A percentile compares a stretch with the other conserved stretches of the same genome.
Conservation (phyloP, 371 early-diverging fungal genomes). For the Saksenaea vasiformis region DNA sequence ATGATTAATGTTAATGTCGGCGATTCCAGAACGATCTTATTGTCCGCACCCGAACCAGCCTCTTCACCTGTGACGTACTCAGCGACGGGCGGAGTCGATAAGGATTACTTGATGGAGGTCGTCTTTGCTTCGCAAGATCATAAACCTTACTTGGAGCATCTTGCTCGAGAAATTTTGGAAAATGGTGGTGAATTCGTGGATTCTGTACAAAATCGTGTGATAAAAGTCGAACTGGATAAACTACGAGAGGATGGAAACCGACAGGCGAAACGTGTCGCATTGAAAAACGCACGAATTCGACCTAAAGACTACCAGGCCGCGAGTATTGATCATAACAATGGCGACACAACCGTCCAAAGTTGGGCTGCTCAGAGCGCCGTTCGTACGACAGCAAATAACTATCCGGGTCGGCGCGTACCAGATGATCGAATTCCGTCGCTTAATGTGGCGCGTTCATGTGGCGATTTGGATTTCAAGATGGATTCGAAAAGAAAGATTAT, state of each 20-base stretch:
- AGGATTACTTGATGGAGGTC: conserved; percentile 58
- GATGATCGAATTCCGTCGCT: conserved; percentile 55
- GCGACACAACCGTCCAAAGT: background rate
- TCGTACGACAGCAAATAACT: background rate
- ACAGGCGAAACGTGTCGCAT: conserved; percentile 54
- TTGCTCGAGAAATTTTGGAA: conserved; percentile 61
- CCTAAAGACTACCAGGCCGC: conserved; percentile 29
- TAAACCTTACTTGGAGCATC: conserved; percentile 64
- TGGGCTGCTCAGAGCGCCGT: conserved; percentile 37
- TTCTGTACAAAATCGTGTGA: conserved; percentile 61
- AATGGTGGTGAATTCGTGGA: conserved; percentile 72
- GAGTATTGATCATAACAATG: background rate
- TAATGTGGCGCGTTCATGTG: conserved; percentile 65
- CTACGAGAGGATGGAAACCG: conserved; percentile 50
- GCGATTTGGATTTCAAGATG: conserved; percentile 68
- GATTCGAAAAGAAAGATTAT: conserved; percentile 56
- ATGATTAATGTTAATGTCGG: conserved; percentile 82
- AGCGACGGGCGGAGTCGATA: conserved; percentile 22
- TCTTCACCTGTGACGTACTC: conserved; percentile 11
- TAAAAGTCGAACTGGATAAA: conserved; percentile 57
- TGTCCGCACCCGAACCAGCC: conserved; percentile 47
- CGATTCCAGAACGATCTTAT: conserved; percentile 75
- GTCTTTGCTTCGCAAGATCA: conserved; percentile 69
- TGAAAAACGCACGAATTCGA: conserved; percentile 65
- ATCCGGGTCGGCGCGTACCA: conserved; percentile 7